These are phyloP conservation scores for Fusarium tupiense DNA, from an alignment of 2,329 filamentous ascomycete species.

Conservation along the genomic window DNA sequence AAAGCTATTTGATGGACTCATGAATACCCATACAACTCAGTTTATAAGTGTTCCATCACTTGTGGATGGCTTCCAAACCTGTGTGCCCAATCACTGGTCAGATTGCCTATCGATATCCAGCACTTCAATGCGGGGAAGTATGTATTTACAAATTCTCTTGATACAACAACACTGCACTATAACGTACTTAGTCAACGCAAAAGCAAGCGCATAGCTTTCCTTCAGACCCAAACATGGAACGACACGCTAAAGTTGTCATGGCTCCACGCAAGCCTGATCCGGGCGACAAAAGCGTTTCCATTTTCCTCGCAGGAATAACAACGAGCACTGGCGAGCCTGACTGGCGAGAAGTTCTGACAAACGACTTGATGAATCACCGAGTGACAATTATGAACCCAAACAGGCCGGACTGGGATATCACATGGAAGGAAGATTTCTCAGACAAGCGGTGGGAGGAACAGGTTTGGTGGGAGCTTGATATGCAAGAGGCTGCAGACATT, in stretches of 20 bases:
- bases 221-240: background rate
- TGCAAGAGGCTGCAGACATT: conserved; percentile 62
- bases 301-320: conserved; percentile 71
- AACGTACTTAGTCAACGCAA: background rate
- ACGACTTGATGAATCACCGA: conserved; percentile 53
- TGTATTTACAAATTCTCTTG: background rate
- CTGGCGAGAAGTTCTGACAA: conserved; percentile 61
- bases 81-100: background rate
- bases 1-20: too few species aligned
- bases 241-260: background rate
- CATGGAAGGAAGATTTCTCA: conserved; percentile 60
- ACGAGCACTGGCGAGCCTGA: conserved; percentile 52
- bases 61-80: background rate
- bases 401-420: conserved; percentile 64
- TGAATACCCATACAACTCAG: background rate
- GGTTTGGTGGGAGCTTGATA: conserved; percentile 69
- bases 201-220: background rate
- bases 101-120: background rate
- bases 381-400: conserved; percentile 68
- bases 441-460: conserved; percentile 62
- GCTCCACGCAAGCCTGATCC: background rate
- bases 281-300: conserved; percentile 26
- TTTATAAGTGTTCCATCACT: background rate
- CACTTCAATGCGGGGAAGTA: background rate
- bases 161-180: background rate